phyloP scores from a whole-genome alignment of 768 basidiomycete genomes.

The Exidia glandulosa region DNA sequence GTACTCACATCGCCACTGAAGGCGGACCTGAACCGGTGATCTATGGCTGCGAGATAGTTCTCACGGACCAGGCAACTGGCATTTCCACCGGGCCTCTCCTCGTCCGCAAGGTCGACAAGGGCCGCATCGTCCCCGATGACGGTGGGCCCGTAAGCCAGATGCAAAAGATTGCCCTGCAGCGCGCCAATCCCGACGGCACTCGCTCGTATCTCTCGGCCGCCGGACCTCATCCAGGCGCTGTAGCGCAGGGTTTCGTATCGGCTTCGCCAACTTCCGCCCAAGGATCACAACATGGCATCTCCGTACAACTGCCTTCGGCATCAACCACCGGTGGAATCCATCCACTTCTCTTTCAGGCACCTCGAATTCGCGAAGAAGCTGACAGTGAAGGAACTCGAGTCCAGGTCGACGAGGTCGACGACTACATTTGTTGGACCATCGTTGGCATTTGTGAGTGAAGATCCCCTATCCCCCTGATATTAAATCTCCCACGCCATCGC shows the following conservation, averaged over 20 bases:
- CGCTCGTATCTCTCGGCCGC: constrained; percentile 85
- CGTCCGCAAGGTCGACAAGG: constrained; percentile 89
- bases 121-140: constrained; percentile 74
- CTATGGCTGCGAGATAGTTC: constrained; percentile 80
- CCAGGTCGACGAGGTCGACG: constrained; percentile 84
- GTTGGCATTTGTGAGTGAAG: constrained; percentile 80
- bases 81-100: constrained; percentile 77
- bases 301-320: background rate
- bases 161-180: constrained; percentile 89
- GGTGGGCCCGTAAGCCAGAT: constrained; percentile 91
- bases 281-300: background rate
- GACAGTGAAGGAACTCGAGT: constrained; percentile 58
- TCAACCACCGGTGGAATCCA: constrained; percentile 48
- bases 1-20: background rate
- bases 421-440: constrained; percentile 93
- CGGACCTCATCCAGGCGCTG: constrained; percentile 49
- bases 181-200: constrained; percentile 70
- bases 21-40: constrained; percentile 72
- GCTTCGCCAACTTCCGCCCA: background rate
- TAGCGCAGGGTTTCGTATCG: background rate
- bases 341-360: constrained; percentile 66
- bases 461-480: background rate
- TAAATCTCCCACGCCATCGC: too few species aligned
- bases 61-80: constrained; percentile 77
- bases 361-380: constrained; percentile 71